Evolutionary conservation across 495 filamentous ascomycete species (phyloP), one percentile per base, ranked within the genome.

Genomic region (Aspergillus haitiensis): DNA sequence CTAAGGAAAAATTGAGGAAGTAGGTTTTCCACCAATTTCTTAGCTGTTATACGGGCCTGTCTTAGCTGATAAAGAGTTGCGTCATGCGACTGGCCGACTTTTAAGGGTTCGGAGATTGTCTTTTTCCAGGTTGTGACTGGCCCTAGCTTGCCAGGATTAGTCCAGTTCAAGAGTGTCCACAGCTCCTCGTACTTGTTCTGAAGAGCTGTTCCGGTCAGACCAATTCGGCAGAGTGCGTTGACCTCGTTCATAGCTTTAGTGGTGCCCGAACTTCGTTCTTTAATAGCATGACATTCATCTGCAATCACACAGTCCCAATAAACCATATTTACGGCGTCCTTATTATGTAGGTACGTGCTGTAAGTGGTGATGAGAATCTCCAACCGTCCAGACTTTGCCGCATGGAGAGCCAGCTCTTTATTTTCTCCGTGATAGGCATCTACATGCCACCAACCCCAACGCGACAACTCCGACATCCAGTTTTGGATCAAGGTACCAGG

Each of bases 151-250:
- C 94, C 95, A 1, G 94, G 94, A 66, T 96, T 96, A 1, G 92
- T 92, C 94, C 94, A 98, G 73, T 98, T 97, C 11, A 98, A 76
- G 4, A 98, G 79, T 4, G 92, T 94, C 94, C 94, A 98, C 2
- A 98, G 82, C 71, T 98, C 95, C 66, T 97, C 91, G 69, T 98
- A 98, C 63, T 92, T 93, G 70, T 98, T 98, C 60, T 98, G 94
- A 15, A 98, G 97, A 8, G 95, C 95, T 6, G 94, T 98, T 7
- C 94, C 94, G 0, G 95, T 98, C 27, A 98, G 76, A 0, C 94
- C 94, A 57, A 98, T 94, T 21, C 94, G 81, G 66, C 95, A 98
- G 27, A 98, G 83, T 9, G 94, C 84, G 67, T 98, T 98, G 64
- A 98, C 79, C 55, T 91, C 81, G 62, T 95, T 92, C 91, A 98